A percentile compares a stretch with the other conserved stretches of the same genome.
Evolutionary conservation across 148 eudicot species (phyloP).

Genomic region (Fallopia convolvulus): DNA sequence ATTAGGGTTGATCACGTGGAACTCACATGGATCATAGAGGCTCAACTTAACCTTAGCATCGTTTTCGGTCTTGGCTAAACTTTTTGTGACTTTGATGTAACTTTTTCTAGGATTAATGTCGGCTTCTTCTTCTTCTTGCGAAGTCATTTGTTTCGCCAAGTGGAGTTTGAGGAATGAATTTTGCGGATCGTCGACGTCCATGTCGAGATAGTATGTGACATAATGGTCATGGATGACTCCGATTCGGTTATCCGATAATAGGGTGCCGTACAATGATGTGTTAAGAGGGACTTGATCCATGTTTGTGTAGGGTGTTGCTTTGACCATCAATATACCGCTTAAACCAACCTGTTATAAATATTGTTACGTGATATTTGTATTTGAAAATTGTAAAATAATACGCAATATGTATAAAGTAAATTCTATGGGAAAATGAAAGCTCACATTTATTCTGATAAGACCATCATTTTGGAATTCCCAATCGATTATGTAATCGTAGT

Average conservation of each 20-base stretch:
- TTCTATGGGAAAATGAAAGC: too few relatives aligned
- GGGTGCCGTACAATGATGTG: slow-evolving; percentile 63
- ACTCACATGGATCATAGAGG: slow-evolving; percentile 75
- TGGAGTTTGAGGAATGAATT: slow-evolving; percentile 84
- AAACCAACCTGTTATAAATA: slow-evolving; percentile 59
- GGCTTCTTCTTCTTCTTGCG: slow-evolving; percentile 32
- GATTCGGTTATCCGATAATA: slow-evolving; percentile 72
- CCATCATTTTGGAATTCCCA: slow-evolving; percentile 98
- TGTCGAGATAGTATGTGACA: slow-evolving; percentile 79
- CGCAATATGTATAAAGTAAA: too few relatives aligned
- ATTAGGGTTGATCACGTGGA: slow-evolving; percentile 64
- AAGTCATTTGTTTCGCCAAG: slow-evolving; percentile 42
- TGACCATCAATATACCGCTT: slow-evolving; percentile 89
- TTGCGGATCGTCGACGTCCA: slow-evolving; percentile 68
- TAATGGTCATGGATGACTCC: slow-evolving; percentile 92
- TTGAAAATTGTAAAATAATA: too few relatives aligned
- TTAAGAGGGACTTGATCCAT: slow-evolving; percentile 57
- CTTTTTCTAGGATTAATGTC: slow-evolving; percentile 51
- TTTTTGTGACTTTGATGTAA: slow-evolving; percentile 71
- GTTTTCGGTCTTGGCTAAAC: slow-evolving; percentile 73
- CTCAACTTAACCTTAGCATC: slow-evolving; percentile 87
- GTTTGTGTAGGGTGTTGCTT: slow-evolving; percentile 64
- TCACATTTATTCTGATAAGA: slow-evolving; percentile 67
- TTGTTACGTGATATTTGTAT: too few relatives aligned
- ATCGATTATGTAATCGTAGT: slow-evolving; percentile 88